Evolutionary conservation across 179 eudicot genomes (phyloP), one percentile per base, ranked within the genome.

Genomic region (Amaranthus tricolor): DNA sequence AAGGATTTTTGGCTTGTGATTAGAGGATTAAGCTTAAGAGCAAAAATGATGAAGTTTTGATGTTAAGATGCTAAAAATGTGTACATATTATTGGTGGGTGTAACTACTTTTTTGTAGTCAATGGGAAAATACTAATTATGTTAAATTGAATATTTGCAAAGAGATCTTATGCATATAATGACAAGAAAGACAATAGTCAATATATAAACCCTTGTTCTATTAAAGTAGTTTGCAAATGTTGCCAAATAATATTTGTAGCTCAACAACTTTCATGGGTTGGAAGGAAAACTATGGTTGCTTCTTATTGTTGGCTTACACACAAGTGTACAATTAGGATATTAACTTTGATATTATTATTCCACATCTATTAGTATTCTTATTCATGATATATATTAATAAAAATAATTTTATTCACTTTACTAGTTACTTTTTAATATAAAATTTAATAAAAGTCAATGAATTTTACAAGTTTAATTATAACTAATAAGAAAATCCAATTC

Each of bases 181-280:
- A 63, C 66, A 60, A 52, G 48, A 67, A 65, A 59, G 44, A 76
- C 44, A 61, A 74, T 69, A 10, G 53, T 31, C n/a, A 53, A 70
- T 62, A 57, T 12, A 17, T 61, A 61, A n/a, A 20, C 20, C 47
- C 59, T 58, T 56, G 68, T 9, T 48, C 16, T 53, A 43, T 48
- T 16, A 63, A 53, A 60, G 76, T 78, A 43, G 72, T 65, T 72
- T 51, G 74, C 55, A 14, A 78, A 65, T 48, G 68, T n/a, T 66
- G 45, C 59, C 66, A 54, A 70, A 12, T 17, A 54, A 74, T 16
- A 44, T 70, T 66, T 79, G 75, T 73, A 75, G 88, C 77, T 85
- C 84, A 87, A 81, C 90, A 51, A 83, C 90, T 70, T 62, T 31
- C 66, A 72, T 79, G 81, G 80, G 82, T 87, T 74, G 85, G 85